phyloP scores from a whole-genome alignment of 2,329 filamentous ascomycete genomes.

The Fusarium bulbicola region DNA sequence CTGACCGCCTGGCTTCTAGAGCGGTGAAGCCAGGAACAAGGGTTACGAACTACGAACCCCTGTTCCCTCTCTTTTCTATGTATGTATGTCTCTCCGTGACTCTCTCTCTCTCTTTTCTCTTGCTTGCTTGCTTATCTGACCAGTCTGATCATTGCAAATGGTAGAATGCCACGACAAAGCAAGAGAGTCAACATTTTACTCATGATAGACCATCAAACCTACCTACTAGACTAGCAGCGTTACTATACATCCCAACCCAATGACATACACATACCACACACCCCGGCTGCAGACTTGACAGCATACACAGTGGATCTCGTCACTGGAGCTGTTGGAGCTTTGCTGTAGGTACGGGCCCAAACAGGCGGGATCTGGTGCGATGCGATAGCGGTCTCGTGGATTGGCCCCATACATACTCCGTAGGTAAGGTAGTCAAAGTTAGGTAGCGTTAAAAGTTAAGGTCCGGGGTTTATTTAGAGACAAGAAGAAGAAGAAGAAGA shows the following conservation, averaged over 20 bases:
- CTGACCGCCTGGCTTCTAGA: conserved; percentile 32
- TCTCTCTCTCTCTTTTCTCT: neutral
- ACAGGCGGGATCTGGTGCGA: conserved; percentile 42
- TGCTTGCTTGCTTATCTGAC: neutral
- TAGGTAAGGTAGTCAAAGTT: neutral
- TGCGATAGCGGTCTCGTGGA: conserved; percentile 32
- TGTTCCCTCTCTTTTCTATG: neutral
- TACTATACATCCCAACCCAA: conserved; percentile 3
- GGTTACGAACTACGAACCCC: conserved; percentile 9
- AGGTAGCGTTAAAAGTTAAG: neutral
- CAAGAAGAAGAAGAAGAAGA: neutral
- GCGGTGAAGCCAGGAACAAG: conserved; percentile 36
- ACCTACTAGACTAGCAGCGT: neutral
- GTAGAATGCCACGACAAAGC: conserved; percentile 21
- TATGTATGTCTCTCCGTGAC: neutral
- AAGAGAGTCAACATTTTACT: neutral
- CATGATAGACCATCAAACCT: neutral
- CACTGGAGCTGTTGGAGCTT: conserved; percentile 14
- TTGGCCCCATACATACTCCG: conserved; percentile 12
- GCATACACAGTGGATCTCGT: conserved; percentile 13
- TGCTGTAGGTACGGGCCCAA: conserved; percentile 42
- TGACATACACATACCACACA: neutral
- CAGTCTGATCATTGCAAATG: conserved; percentile 10
- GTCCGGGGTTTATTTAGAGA: conserved; percentile 1
- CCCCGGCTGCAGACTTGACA: conserved; percentile 30